These are phyloP conservation scores for Exophiala mesophila DNA, from an alignment of 2,329 filamentous ascomycete genomes.

Conservation along the genomic window DNA sequence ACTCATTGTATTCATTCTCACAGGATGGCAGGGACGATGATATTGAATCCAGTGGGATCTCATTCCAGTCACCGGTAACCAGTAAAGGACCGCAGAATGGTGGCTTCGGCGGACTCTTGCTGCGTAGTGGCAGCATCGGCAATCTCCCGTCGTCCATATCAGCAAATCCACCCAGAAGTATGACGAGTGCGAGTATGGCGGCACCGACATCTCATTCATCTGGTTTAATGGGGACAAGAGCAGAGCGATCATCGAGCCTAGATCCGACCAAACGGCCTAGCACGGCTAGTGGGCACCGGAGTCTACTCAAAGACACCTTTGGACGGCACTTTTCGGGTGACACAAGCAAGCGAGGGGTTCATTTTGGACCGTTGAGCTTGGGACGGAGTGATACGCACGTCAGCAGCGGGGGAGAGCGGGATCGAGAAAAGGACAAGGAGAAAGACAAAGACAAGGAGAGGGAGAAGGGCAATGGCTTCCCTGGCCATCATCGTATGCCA, in stretches of 20 bases:
- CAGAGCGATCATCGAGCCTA: neutral
- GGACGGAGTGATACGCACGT: conserved; percentile 1
- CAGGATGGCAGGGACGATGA: conserved; percentile 22
- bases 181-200: conserved; percentile 1
- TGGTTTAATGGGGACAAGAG: conserved; percentile 1
- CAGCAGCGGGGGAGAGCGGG: conserved; percentile 10
- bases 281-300: conserved; percentile 9
- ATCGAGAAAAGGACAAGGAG: conserved; percentile 18
- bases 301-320: conserved; percentile 24
- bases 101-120: conserved; percentile 6
- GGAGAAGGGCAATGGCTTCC: neutral
- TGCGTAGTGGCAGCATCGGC: conserved; percentile 16
- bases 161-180: neutral
- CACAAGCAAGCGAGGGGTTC: conserved; percentile 20
- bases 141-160: neutral
- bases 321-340: conserved; percentile 22
- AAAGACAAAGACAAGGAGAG: conserved; percentile 1
- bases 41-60: conserved; percentile 21
- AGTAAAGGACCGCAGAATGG: conserved; percentile 14
- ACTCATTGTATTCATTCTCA: conserved; percentile 24
- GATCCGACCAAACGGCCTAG: conserved; percentile 8
- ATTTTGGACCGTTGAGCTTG: conserved; percentile 17
- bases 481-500: neutral
- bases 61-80: conserved; percentile 19
- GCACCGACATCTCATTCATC: conserved; percentile 3